Evolutionary conservation across 2,329 filamentous ascomycete genomes (phyloP).

Genomic region (Aspergillus tamarii): DNA sequence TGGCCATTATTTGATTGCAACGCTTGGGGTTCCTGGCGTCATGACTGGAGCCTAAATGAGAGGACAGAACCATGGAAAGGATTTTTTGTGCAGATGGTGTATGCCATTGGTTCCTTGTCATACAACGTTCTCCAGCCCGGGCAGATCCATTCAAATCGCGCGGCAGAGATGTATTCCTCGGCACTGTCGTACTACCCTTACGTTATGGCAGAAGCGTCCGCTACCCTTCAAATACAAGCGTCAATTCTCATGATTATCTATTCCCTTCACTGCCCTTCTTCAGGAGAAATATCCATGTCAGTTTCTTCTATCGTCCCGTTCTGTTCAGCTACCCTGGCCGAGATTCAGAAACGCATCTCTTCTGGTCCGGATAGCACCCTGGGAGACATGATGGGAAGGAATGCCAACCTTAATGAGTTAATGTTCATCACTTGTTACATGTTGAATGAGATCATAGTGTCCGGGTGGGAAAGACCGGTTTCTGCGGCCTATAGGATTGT

Average conservation of each 20-base stretch:
- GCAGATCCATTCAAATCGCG: constrained; percentile 23
- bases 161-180: constrained; percentile 27
- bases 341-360: constrained; percentile 26
- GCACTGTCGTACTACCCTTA: constrained; percentile 32
- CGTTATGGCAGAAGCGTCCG: constrained; percentile 29
- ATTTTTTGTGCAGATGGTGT: constrained; percentile 32
- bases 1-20: constrained; percentile 32
- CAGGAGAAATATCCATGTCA: constrained; percentile 28
- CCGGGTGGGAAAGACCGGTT: constrained; percentile 33
- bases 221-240: constrained; percentile 32
- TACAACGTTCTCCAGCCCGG: constrained; percentile 28
- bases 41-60: constrained; percentile 13
- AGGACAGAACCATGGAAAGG: constrained; percentile 26
- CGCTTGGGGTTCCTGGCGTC: constrained; percentile 28
- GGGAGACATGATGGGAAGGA: constrained; percentile 9
- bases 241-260: constrained; percentile 33
- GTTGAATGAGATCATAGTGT: constrained; percentile 33
- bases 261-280: constrained; percentile 31
- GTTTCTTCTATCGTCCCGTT: constrained; percentile 33
- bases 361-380: not conserved
- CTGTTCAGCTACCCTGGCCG: constrained; percentile 30
- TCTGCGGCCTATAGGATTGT: constrained; percentile 28
- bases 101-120: constrained; percentile 31
- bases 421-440: constrained; percentile 35
- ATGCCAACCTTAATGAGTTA: constrained; percentile 25